Conservation (phyloP, 73 alveolate genomes). For the Uronychia binucleata region DNA sequence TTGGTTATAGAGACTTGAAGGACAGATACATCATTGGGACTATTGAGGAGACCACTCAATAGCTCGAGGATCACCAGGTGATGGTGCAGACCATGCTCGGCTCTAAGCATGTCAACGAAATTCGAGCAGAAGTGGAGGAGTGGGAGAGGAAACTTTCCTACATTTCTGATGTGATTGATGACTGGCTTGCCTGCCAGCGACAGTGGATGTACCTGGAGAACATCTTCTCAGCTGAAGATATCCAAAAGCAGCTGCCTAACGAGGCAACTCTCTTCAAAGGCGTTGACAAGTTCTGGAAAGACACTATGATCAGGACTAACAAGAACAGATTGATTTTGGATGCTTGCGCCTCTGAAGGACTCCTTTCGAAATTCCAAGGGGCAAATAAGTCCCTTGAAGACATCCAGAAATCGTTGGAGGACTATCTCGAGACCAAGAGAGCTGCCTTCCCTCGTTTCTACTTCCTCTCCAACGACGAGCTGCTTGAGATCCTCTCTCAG, state of each 20-base stretch:
- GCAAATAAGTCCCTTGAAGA: slow-evolving; percentile 94
- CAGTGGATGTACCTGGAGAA: slow-evolving; percentile 99
- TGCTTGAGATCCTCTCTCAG: slow-evolving; percentile 97
- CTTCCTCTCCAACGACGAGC: slow-evolving; percentile 99
- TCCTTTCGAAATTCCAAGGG: slow-evolving; percentile 89
- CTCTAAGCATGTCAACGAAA: slow-evolving; percentile 96
- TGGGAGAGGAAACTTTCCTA: slow-evolving; percentile 96
- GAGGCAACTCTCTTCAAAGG: slow-evolving; percentile 97
- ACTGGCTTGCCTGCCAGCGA: slow-evolving; percentile 98
- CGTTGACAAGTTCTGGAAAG: slow-evolving; percentile 99
- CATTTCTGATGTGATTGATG: slow-evolving; percentile 99
- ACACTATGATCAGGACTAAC: slow-evolving; percentile 93
- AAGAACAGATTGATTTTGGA: slow-evolving; percentile 91
- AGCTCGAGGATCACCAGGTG: slow-evolving; percentile 98
- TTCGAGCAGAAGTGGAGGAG: slow-evolving; percentile 95
- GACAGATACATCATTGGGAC: slow-evolving; percentile 95
- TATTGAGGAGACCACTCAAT: slow-evolving; percentile 92
- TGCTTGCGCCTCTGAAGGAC: slow-evolving; percentile 94
- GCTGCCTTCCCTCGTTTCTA: slow-evolving; percentile 99
- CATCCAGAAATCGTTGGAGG: slow-evolving; percentile 95
- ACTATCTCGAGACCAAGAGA: slow-evolving; percentile 98
- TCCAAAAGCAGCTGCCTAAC: slow-evolving; percentile 97
- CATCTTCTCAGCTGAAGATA: slow-evolving; percentile 99
- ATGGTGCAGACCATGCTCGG: slow-evolving; percentile 97
- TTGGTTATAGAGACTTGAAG: slow-evolving; percentile 93